phyloP scores from a whole-genome alignment of 108 stramenopile species.

The Pseudonitzschia pungens region DNA sequence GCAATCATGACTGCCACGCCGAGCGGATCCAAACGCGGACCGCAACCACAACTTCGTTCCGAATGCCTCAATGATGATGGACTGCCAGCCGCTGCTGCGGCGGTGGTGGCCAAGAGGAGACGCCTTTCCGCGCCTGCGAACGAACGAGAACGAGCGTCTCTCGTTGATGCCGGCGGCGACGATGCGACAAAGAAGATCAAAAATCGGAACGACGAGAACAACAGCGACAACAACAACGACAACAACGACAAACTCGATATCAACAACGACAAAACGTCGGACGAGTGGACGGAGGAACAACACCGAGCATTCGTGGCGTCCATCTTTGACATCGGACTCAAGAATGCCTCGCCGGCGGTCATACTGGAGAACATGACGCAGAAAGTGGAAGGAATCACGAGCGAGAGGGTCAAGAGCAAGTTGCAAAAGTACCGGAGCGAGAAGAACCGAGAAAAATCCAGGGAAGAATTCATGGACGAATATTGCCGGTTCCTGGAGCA shows the following conservation, averaged over 20 bases:
- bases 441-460: conserved; percentile 34
- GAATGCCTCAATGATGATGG: neutral
- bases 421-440: conserved; percentile 58
- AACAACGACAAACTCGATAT: neutral
- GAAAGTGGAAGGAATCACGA: conserved; percentile 34
- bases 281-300: conserved; percentile 36
- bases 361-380: conserved; percentile 51
- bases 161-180: too few species aligned
- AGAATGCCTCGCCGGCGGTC: conserved; percentile 50
- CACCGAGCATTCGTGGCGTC: conserved; percentile 46
- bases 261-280: neutral
- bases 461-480: conserved; percentile 43
- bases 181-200: too few species aligned
- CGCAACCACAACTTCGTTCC: neutral
- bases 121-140: too few species aligned
- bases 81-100: neutral
- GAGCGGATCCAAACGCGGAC: neutral
- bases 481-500: conserved; percentile 35
- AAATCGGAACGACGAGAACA: neutral
- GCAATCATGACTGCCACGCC: neutral
- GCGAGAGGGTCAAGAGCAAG: conserved; percentile 53
- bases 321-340: conserved; percentile 50
- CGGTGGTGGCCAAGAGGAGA: too few species aligned
- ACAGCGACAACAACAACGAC: neutral
- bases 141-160: too few species aligned